Conservation (phyloP, 1,139 yeast species). For the Suhomyces wounanorum region DNA sequence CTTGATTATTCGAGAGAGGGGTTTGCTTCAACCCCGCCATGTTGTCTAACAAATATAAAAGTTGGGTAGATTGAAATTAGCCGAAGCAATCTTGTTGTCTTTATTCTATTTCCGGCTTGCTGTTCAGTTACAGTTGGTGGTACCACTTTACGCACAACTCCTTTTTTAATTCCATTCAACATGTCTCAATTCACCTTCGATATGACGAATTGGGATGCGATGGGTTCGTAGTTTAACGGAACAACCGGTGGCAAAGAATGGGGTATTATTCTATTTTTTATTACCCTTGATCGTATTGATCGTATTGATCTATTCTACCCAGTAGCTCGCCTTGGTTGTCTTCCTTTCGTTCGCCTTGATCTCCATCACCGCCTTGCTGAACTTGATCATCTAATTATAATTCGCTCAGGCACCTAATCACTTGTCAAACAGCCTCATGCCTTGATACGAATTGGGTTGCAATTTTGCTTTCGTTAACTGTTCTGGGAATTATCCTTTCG, state of each 20-base stretch:
- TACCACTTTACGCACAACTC: neutral
- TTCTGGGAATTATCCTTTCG: neutral
- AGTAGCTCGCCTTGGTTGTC: neutral
- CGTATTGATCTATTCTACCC: neutral
- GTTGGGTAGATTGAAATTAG: neutral
- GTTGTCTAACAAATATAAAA: neutral
- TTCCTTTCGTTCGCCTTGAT: neutral
- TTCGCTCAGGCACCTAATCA: neutral
- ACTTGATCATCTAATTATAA: neutral
- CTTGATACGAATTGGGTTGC: neutral
- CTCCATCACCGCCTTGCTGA: neutral
- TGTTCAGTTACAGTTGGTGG: neutral
- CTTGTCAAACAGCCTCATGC: neutral
- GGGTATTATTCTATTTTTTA: neutral
- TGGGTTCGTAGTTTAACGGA: neutral
- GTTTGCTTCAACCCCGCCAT: neutral
- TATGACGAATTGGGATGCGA: neutral
- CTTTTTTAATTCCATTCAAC: neutral
- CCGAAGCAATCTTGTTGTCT: constrained; percentile 1
- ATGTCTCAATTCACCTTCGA: neutral
- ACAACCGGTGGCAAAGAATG: neutral
- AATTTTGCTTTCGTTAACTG: neutral
- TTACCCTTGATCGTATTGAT: neutral
- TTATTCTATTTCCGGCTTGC: neutral
- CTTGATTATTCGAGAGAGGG: neutral